A percentile compares a stretch with the other conserved stretches of the same genome.
Conservation (phyloP, 164 flowering plant species). For the Liriodendron chinense region DNA sequence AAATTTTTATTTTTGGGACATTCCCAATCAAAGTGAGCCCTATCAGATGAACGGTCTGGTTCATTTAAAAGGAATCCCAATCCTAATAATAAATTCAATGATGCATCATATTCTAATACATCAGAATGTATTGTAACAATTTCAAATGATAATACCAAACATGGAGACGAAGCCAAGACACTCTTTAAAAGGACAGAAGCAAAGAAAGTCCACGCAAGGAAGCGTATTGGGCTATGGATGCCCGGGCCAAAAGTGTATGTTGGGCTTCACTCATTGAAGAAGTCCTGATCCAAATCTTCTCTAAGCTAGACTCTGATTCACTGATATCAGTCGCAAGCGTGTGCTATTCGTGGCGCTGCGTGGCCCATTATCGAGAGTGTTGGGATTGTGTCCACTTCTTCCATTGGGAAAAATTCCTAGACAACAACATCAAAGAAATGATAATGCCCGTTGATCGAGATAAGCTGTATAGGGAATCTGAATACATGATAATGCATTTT, state of each 20-base stretch:
- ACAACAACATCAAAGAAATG: not conserved
- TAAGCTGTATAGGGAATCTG: not conserved
- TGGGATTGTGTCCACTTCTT: slow-evolving; percentile 1
- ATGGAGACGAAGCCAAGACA: not conserved
- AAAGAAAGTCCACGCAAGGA: not conserved
- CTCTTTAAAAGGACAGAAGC: not conserved
- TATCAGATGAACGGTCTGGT: too few species aligned
- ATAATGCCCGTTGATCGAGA: not conserved
- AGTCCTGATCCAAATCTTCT: not conserved
- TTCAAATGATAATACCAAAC: too few species aligned
- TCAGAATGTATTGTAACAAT: too few species aligned
- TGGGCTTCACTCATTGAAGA: not conserved
- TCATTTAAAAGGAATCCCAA: too few species aligned
- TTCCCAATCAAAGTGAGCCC: too few species aligned
- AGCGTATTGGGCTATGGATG: not conserved
- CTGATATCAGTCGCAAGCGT: not conserved
- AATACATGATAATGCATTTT: not conserved
- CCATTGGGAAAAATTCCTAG: not conserved
- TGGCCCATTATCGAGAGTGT: not conserved
- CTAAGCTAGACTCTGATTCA: not conserved
- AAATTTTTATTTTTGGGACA: too few species aligned
- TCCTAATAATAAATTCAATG: too few species aligned
- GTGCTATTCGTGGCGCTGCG: not conserved
- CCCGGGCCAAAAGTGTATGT: not conserved
- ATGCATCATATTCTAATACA: too few species aligned